Conservation (phyloP, 371 early-diverging fungal species). For the Mortierella sp. region DNA sequence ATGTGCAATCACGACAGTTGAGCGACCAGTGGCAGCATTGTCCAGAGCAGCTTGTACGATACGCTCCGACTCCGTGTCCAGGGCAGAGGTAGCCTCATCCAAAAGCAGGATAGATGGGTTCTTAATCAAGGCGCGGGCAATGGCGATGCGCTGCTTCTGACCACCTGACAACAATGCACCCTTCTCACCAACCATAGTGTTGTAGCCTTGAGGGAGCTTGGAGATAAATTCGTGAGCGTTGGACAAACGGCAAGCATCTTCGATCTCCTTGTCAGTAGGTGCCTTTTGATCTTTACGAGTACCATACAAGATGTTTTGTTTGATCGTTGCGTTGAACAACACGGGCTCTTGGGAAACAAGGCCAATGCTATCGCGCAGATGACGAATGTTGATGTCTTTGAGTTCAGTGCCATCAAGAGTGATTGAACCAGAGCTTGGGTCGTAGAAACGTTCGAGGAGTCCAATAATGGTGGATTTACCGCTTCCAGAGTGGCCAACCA, state of each 20-base stretch:
- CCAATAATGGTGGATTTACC: conserved; percentile 94
- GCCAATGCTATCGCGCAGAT: conserved; percentile 84
- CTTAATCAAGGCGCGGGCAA: conserved; percentile 91
- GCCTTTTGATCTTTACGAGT: conserved; percentile 61
- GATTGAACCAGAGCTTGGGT: conserved; percentile 72
- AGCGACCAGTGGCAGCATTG: conserved; percentile 72
- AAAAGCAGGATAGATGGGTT: conserved; percentile 87
- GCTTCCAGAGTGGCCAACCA: conserved; percentile 88
- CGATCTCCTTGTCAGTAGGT: conserved; percentile 62
- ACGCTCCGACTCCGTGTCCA: conserved; percentile 90
- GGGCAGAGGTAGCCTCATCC: conserved; percentile 96
- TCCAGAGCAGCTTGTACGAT: conserved; percentile 90
- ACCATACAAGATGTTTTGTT: conserved; percentile 82
- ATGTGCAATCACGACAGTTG: conserved; percentile 77
- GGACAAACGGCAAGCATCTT: conserved; percentile 71
- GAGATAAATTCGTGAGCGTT: conserved; percentile 85
- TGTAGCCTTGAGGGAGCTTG: conserved; percentile 80
- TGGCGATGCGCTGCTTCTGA: conserved; percentile 86
- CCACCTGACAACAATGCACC: conserved; percentile 86
- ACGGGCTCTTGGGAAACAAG: conserved; percentile 92
- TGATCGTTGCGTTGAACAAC: conserved; percentile 86
- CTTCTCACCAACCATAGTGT: conserved; percentile 85
- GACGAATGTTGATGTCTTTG: conserved; percentile 74
- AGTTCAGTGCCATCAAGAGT: conserved; percentile 79
- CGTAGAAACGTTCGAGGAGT: conserved; percentile 93